Conservation (phyloP, 1,139 yeast genomes). For the Tardiomyces depauwii region DNA sequence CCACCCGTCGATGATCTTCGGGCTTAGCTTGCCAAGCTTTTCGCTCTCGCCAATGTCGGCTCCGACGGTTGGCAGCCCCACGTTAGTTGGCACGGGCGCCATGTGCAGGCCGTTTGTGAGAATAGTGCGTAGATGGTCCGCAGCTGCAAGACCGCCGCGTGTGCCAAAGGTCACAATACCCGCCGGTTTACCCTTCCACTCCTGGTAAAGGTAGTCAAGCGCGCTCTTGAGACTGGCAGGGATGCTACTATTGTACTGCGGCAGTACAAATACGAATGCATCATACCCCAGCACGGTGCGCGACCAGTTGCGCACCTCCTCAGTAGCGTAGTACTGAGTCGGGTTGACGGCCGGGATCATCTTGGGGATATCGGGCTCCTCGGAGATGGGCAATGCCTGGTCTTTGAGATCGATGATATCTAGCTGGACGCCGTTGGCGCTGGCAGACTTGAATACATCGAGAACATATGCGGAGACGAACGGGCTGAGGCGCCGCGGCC, state of each 20-base stretch:
- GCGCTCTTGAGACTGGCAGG: constrained; percentile 28
- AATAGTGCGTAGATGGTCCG: constrained; percentile 19
- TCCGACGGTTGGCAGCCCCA: no score
- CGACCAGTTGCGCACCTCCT: constrained; percentile 14
- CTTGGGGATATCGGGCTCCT: constrained; percentile 13
- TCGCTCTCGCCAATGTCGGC: no score
- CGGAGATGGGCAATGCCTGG: constrained; percentile 14
- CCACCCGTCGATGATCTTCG: no score
- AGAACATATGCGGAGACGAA: neutral
- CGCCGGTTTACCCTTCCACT: constrained; percentile 24
- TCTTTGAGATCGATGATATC: constrained; percentile 12
- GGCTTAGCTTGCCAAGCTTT: no score
- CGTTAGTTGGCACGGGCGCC: constrained; percentile 1
- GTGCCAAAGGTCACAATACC: constrained; percentile 23
- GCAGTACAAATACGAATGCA: constrained; percentile 23
- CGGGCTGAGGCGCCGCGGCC: neutral
- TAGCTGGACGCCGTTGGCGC: neutral
- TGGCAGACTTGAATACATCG: neutral
- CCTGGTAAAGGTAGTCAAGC: constrained; percentile 22
- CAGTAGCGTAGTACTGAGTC: constrained; percentile 10
- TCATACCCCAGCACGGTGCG: constrained; percentile 11
- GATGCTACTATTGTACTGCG: constrained; percentile 25
- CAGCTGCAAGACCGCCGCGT: constrained; percentile 24
- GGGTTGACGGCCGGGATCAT: constrained; percentile 1
- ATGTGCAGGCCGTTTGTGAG: constrained; percentile 3